Percentiles rank a stretch among this genome's conserved stretches.
Conservation (phyloP, 306 rosid species). For the Carpinus fangiana region DNA sequence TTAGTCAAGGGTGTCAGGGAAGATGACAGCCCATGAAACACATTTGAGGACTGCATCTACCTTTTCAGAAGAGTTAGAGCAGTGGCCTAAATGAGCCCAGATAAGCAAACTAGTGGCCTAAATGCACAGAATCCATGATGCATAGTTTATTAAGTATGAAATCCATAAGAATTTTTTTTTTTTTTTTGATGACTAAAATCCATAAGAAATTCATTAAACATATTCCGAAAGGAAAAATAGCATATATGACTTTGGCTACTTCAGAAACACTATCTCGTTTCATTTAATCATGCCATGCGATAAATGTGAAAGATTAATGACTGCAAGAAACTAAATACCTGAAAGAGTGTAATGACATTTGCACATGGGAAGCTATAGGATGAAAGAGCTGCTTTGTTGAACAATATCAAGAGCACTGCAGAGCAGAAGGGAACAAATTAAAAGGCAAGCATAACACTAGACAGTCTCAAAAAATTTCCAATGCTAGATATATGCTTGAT, state of each 20-base stretch:
- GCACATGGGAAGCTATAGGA: conserved; percentile 81
- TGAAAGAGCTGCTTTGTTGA: conserved; percentile 96
- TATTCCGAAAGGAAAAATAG: neutral
- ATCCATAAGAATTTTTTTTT: neutral
- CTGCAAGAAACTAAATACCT: conserved; percentile 43
- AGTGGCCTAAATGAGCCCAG: neutral
- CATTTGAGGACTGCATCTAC: neutral
- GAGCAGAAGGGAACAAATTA: conserved; percentile 1
- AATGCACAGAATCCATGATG: neutral
- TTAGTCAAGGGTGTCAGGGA: neutral
- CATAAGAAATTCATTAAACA: neutral
- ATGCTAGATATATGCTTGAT: neutral
- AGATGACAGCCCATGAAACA: neutral
- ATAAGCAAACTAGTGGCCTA: neutral
- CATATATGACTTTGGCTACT: neutral
- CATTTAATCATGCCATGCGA: neutral
- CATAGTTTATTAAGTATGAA: neutral
- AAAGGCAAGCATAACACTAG: neutral
- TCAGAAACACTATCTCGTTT: neutral
- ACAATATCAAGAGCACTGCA: conserved; percentile 84
- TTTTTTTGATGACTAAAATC: neutral
- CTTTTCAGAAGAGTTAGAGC: neutral
- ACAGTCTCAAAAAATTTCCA: neutral
- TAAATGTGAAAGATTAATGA: neutral
- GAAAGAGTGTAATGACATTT: conserved; percentile 88